Evolutionary conservation across 176 grass and related monocot species (phyloP), one percentile per base, ranked within the genome.

Genomic region (Rhynchospora pubera): DNA sequence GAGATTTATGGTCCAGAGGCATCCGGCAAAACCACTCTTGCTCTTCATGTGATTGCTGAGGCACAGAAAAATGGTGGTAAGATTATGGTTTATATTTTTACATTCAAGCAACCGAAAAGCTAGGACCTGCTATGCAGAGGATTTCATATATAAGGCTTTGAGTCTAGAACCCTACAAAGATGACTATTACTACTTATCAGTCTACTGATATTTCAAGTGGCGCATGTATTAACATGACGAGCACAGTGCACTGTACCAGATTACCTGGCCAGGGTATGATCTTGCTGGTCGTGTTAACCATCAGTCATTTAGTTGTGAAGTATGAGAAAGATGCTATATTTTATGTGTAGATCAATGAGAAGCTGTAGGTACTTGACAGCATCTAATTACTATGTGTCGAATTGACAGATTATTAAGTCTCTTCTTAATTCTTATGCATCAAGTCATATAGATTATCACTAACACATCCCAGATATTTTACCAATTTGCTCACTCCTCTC

Each of bases 1-100:
- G 89, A 91, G 67, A 88, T 88, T 63, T 91, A 91, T 64, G 89
- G 89, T 32, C 83, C 89, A 5, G 89, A 91, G 83, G 89, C 89
- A 73, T 91, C 89, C 51, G 86, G 89, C 11, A 91, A 91, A 83
- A 91, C 86, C 43, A 91, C 86, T 70, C 80, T 91, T 57, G 89
- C 89, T 79, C 89, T 91, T 72, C 89, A 91, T 83, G 70, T 83
- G 30, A 85, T 91, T 69, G 82, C 89, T 71, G 85, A 91, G 61
- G 85, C 89, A 85, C 89, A 87, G 13, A 91, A 85, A 77, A 79
- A 60, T 85, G 89, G 89, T 71, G 89, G 89, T 85, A 87, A 45
- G 77, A 81, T 65, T 76, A 57, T 19, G 46, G 16, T 30, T 26
- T 19, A 73, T 67, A 9, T 34, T 13, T 75, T 82, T 18, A 34